Percentiles rank a stretch among this genome's conserved stretches.
phyloP scores from a whole-genome alignment of 2,329 filamentous ascomycete species.

The Diaporthe capsici region DNA sequence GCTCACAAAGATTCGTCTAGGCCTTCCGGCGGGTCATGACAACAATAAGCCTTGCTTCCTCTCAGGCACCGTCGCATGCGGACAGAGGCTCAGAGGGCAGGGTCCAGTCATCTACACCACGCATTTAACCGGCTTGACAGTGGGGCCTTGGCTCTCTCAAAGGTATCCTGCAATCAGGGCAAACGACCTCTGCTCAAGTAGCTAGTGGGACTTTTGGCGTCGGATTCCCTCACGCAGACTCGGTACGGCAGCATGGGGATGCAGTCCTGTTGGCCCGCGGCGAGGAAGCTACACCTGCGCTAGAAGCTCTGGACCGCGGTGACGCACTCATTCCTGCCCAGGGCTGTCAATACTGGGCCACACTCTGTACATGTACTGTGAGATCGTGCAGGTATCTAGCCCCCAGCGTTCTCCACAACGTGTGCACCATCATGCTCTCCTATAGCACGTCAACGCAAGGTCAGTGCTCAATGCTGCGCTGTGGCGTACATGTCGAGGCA shows the following conservation, averaged over 20 bases:
- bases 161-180: neutral
- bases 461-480: slow-evolving; percentile 3
- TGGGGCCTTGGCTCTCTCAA: neutral
- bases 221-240: neutral
- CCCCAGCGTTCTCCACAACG: neutral
- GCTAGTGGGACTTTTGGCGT: neutral
- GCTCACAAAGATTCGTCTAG: neutral
- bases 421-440: neutral
- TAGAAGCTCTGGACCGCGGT: neutral
- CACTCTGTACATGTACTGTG: neutral
- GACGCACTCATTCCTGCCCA: neutral
- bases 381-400: neutral
- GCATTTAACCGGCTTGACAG: neutral
- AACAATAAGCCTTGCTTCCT: too few species aligned
- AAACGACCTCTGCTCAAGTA: neutral
- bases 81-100: neutral
- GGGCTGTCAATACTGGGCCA: neutral
- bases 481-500: neutral
- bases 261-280: slow-evolving; percentile 24
- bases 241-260: slow-evolving; percentile 9
- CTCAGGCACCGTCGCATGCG: neutral
- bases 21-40: neutral
- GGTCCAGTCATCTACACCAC: neutral
- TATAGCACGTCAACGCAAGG: neutral
- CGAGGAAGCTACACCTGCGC: neutral